Conservation (phyloP, 805 yeast genomes). For the Pichia nakasei region DNA sequence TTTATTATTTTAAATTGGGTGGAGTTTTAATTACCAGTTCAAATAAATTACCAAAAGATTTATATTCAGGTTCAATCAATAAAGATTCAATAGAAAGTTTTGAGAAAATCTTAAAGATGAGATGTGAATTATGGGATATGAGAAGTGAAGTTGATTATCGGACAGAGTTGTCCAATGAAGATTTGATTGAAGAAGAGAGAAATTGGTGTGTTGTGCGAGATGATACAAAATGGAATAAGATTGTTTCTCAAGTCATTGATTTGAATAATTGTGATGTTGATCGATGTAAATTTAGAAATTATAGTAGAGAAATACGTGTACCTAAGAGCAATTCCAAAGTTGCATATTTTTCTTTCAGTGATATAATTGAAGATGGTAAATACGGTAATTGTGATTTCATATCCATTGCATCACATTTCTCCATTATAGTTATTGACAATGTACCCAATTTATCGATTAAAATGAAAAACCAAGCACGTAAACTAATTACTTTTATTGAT, state of each 20-base stretch:
- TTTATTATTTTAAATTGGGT: constrained; percentile 62
- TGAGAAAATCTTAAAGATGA: constrained; percentile 43
- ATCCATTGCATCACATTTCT: constrained; percentile 52
- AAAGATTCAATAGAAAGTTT: constrained; percentile 49
- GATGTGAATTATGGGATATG: constrained; percentile 61
- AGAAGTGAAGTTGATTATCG: constrained; percentile 50
- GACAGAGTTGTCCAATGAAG: constrained; percentile 22
- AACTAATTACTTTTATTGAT: constrained; percentile 58
- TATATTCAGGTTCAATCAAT: constrained; percentile 58
- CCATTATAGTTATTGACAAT: constrained; percentile 47
- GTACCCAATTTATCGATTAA: constrained; percentile 50
- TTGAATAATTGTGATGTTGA: constrained; percentile 2
- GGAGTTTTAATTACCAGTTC: constrained; percentile 72
- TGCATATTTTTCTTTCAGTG: constrained; percentile 37
- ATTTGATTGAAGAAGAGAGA: constrained; percentile 6
- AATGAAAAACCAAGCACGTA: constrained; percentile 59
- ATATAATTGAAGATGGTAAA: constrained; percentile 43
- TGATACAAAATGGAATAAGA: constrained; percentile 29
- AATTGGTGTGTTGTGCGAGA: constrained; percentile 29
- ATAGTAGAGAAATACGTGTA: constrained; percentile 43
- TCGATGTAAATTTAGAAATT: constrained; percentile 35
- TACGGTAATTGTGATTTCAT: constrained; percentile 65
- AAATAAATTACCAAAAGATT: constrained; percentile 62
- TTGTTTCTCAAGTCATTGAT: constrained; percentile 21
- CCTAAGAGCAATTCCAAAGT: constrained; percentile 35